Percentiles rank a stretch among this genome's conserved stretches.
These are phyloP conservation scores for Marasmius sp. DNA, from an alignment of 1,284 basidiomycete species.

Conservation along the genomic window DNA sequence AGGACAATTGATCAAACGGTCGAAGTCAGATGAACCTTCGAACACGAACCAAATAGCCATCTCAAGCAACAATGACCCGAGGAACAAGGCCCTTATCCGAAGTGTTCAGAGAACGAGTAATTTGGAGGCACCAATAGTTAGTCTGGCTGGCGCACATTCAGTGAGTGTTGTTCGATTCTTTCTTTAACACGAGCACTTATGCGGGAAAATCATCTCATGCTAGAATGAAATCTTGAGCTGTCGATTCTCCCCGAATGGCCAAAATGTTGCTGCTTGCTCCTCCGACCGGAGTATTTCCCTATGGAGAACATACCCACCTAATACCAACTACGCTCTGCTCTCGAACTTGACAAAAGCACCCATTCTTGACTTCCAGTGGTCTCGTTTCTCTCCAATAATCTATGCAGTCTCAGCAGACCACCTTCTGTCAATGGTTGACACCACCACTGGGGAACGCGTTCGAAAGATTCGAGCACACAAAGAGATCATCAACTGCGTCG, in stretches of 20 bases:
- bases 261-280: slow-evolving; percentile 83
- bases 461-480: slow-evolving; percentile 77
- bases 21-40: slow-evolving; percentile 18
- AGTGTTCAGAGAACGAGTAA: slow-evolving; percentile 78
- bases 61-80: slow-evolving; percentile 64
- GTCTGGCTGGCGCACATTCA: slow-evolving; percentile 72
- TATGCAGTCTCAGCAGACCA: slow-evolving; percentile 87
- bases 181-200: too few species aligned
- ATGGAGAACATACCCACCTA: slow-evolving; percentile 81
- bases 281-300: slow-evolving; percentile 76
- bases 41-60: slow-evolving; percentile 65
- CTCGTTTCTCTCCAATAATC: slow-evolving; percentile 65
- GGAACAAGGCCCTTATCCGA: slow-evolving; percentile 72
- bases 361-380: slow-evolving; percentile 82
- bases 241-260: slow-evolving; percentile 79
- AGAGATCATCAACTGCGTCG: slow-evolving; percentile 87
- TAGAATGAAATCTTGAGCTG: slow-evolving; percentile 79
- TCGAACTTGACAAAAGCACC: slow-evolving; percentile 77
- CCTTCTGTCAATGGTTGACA: slow-evolving; percentile 71
- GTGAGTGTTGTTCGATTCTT: slow-evolving; percentile 37
- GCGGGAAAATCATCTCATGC: not conserved
- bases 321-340: slow-evolving; percentile 79
- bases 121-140: slow-evolving; percentile 80
- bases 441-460: slow-evolving; percentile 74
- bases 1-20: slow-evolving; percentile 59